These are phyloP conservation scores for Aristolochia californica DNA, from an alignment of 164 flowering plant species.

Conservation along the genomic window DNA sequence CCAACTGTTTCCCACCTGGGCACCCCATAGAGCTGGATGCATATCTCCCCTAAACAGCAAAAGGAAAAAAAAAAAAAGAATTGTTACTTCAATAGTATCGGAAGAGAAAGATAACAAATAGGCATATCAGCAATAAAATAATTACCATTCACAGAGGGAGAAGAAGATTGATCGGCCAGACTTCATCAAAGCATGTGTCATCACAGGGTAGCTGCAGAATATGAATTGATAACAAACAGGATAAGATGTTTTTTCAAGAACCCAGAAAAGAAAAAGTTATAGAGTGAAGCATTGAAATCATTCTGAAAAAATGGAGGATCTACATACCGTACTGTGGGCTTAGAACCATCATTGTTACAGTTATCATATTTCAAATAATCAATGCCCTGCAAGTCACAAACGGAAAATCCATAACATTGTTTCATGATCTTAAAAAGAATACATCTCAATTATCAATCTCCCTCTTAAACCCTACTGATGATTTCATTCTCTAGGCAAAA, in stretches of 20 bases:
- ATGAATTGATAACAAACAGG: neutral
- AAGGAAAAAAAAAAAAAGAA: neutral
- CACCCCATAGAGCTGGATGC: constrained; percentile 65
- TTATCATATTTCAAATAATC: constrained; percentile 60
- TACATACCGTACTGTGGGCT: constrained; percentile 28
- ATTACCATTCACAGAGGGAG: constrained; percentile 67
- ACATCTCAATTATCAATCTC: no score
- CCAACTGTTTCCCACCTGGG: constrained; percentile 58
- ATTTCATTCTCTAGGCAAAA: no score
- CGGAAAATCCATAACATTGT: neutral
- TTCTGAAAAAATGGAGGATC: neutral
- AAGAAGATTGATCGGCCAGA: constrained; percentile 52
- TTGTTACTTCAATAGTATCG: neutral
- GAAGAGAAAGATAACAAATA: neutral
- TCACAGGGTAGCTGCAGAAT: constrained; percentile 38
- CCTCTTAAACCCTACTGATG: no score
- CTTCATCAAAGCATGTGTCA: constrained; percentile 53
- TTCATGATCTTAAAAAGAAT: neutral
- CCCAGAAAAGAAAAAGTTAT: no score
- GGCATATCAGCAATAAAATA: neutral
- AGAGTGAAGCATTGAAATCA: neutral
- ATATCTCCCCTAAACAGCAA: constrained; percentile 39
- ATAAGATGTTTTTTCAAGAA: neutral
- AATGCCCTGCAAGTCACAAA: constrained; percentile 25
- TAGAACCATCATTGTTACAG: constrained; percentile 27